Evolutionary conservation across 352 stramenopile genomes (phyloP).

Genomic region (Globisporangium cystogenes): DNA sequence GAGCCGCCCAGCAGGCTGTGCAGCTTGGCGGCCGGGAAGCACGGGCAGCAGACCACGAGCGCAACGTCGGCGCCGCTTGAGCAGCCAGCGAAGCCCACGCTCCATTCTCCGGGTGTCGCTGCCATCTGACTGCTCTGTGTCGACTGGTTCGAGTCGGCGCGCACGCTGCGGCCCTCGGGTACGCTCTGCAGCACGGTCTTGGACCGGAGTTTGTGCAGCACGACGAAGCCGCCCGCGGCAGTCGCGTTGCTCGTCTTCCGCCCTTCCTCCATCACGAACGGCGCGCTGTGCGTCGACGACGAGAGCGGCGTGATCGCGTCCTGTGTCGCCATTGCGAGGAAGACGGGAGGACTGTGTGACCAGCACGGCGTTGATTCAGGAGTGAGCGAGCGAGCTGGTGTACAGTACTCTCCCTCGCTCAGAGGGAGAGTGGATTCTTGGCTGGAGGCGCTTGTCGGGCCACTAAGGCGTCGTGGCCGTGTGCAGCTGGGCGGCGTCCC

Average conservation of each 20-base stretch:
- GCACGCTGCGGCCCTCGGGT: slow-evolving; percentile 7
- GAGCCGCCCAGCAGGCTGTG: slow-evolving; percentile 26
- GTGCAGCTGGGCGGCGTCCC: too few relatives aligned
- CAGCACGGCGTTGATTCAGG: background rate
- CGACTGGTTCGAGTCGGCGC: slow-evolving; percentile 10
- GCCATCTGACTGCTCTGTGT: slow-evolving; percentile 2
- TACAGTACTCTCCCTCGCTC: too few relatives aligned
- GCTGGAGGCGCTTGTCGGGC: too few relatives aligned
- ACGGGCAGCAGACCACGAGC: slow-evolving; percentile 28
- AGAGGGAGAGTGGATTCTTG: background rate
- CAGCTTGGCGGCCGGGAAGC: slow-evolving; percentile 31
- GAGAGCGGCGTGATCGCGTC: slow-evolving; percentile 7
- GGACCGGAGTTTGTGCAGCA: slow-evolving; percentile 6
- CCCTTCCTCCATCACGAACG: slow-evolving; percentile 11
- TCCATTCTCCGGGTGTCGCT: slow-evolving; percentile 3
- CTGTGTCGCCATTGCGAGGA: background rate
- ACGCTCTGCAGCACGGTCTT: slow-evolving; percentile 11
- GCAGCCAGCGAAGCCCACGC: slow-evolving; percentile 2
- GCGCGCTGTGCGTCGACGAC: slow-evolving; percentile 3
- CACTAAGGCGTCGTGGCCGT: too few relatives aligned
- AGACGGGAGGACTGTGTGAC: background rate
- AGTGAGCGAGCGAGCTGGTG: background rate
- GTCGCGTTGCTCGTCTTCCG: background rate
- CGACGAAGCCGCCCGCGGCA: background rate
- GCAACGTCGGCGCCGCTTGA: background rate